Evolutionary conservation across 1,139 yeast genomes (phyloP), one percentile per base, ranked within the genome.

Genomic region (Meyerozyma athensensis): DNA sequence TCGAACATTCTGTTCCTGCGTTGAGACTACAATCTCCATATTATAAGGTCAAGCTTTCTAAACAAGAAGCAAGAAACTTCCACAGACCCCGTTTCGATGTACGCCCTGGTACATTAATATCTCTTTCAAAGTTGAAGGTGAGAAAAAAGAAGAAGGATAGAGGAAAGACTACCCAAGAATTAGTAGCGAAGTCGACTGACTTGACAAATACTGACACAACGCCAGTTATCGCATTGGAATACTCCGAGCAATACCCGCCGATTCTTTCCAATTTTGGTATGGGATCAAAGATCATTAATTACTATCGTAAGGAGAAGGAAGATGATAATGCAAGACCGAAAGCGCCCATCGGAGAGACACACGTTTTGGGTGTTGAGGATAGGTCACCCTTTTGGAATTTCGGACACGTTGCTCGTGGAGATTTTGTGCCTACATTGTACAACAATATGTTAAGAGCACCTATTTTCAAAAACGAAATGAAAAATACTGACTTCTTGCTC

Each of bases 311-410:
- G 56, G 80, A 78, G 45, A 72, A 72, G 42, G 87, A 83, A 12
- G 92, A 86, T 39, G 99, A 94, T 55, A 76, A 79, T 5, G 72
- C 85, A 4, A 77, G 98, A 44, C 98, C 98, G 0, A 90, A 90
- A 51, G 72, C 90, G 7, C 78, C 87, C 1, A 72, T 89, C 32
- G 99, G 99, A 37, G 99, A 94, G 58, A 92, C 98, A 0, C 95
- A 86, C 60, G 96, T 94, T 3, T 68, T 94, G 30, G 97, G 97
- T 13, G 87, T 86, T 2, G 96, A 89, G 54, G 99, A 94, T 59
- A 74, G 95, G 49, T 86, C 96, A 9, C 97, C 99, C 9, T 94
- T 92, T 56, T 94, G 98, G 98, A 92, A 90, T 56, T 94, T 89
- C 66, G 99, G 99, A 2, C 86, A 85, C 61, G 97, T 94, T 10